These are phyloP conservation scores for Poa pratensis DNA, from an alignment of 176 grass and related monocot species.

Conservation along the genomic window DNA sequence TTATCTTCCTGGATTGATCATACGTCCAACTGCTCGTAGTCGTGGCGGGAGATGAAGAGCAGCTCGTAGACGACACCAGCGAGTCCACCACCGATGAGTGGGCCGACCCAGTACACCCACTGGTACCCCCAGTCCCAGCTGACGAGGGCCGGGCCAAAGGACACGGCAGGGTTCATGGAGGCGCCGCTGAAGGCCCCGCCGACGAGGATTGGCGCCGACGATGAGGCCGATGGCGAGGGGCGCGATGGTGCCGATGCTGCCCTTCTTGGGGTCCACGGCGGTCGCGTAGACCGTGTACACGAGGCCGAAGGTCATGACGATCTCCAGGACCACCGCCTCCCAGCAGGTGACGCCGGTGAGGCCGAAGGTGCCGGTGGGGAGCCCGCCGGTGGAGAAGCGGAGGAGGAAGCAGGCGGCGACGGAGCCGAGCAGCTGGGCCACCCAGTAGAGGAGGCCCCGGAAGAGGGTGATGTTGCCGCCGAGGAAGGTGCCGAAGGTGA, in stretches of 20 bases:
- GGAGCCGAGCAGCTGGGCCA: conserved; percentile 89
- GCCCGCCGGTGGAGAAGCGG: conserved; percentile 75
- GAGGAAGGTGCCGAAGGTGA: conserved; percentile 90
- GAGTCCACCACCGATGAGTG: conserved; percentile 78
- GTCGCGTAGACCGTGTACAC: conserved; percentile 99
- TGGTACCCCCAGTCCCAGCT: conserved; percentile 89
- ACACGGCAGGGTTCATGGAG: conserved; percentile 98
- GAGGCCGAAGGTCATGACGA: conserved; percentile 97
- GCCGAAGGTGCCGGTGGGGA: conserved; percentile 67
- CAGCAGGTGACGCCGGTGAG: conserved; percentile 61
- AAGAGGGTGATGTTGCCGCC: conserved; percentile 96
- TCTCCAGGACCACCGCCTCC: conserved; percentile 83
- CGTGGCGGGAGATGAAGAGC: conserved; percentile 68
- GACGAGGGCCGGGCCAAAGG: conserved; percentile 88
- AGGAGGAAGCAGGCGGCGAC: conserved; percentile 77
- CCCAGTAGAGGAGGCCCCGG: conserved; percentile 85
- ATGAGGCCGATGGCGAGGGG: conserved; percentile 96
- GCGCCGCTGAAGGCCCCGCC: conserved; percentile 86
- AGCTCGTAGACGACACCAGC: conserved; percentile 83
- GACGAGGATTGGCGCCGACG: conserved; percentile 84
- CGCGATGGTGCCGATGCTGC: conserved; percentile 76
- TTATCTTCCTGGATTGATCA: too few species aligned
- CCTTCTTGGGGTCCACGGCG: conserved; percentile 84
- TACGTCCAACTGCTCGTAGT: conserved; percentile 64
- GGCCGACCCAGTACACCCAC: conserved; percentile 96